Base-by-base conservation (phyloP, 2,329 filamentous ascomycete genomes). In the Aspergillus ibericus region DNA sequence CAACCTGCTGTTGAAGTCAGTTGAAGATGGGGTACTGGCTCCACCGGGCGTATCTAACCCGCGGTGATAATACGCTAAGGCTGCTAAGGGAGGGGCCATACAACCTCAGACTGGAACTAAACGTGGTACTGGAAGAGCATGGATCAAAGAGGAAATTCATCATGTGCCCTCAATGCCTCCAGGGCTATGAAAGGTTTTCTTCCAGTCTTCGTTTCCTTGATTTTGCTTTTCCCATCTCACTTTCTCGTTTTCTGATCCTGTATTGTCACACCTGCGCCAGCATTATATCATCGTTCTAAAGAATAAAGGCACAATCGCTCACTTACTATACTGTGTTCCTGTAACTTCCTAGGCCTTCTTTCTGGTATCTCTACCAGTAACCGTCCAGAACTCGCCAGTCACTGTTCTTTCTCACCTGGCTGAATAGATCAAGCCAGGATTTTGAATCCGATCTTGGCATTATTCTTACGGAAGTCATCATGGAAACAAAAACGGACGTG, bases 1-100 rank as follows among this genome's bases (percentile, higher is more conserved):
- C 22, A 15, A 15, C 25, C 15, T 48, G 51, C 36, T 29, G 25
- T 10, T 27, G 51, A 53, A 53, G 51, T 36, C 36, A 18, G 25
- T 10, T 27, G 51, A 53, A 53, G 51, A 53, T 36, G 51, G 51
- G 51, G 51, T 32, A 44, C 29, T 20, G 16, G 48, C 32, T 51
- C 48, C 34, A 42, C 51, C 29, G 34, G 25, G 27, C 51, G n/a
- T 35, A 29, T 51, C 35, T n/a, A 32, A 51, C 49, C 34, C 25
- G 51, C 51, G 36, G 50, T 53, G 27, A 34, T 40, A 29, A 42
- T 29, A 35, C 51, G 51, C 51, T 53, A 53, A 53, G n/a, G 36
- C 51, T 42, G 25, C 51, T 16, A 18, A 16, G 32, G 35, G 50
- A 53, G 50, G 50, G 50, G 36, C 51, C 51, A 53, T 44, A 53